Base-by-base conservation (phyloP, 176 grass and related monocot genomes). In the Alloteropsis semialata region DNA sequence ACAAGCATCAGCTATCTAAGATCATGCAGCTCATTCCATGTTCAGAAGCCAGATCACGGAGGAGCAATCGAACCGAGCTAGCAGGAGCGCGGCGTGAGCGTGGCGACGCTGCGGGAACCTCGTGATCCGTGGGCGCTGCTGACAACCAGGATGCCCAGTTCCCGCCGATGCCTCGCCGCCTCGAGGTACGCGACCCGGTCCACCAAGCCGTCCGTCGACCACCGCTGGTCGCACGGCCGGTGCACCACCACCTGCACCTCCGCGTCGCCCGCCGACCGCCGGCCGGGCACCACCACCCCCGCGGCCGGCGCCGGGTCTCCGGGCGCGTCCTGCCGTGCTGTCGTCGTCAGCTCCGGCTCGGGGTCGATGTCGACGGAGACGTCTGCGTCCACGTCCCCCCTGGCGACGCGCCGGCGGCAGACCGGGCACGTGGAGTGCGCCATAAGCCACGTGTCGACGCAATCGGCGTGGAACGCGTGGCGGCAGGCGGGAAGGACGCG, bases 401-500 rank as follows among this genome's bases (percentile, higher is more conserved):
- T 34, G 10, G 33, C 65, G 70, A 84, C 84, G 43, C 71, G 78
- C 5, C 67, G 65, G 42, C 84, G 87, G 70, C 91, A 92, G 6
- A 89, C 44, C 1, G 84, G 90, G 87, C 87, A 92, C 18, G 72
- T 76, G 8, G 84, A 65, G 51, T 64, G 80, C 75, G 55, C 60
- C 54, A 44, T 14, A 24, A 92, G 76, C 91, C 91, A 89, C 54
- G 27, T 54, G 65, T 89, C 91, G 63, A 92, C 48, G 71, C 91
- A 92, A 13, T 50, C 84, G 24, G 72, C 67, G 80, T 92, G 91
- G 84, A 87, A 89, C 69, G 43, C 62, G 70, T 92, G 91, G 8
- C 21, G 46, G 84, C 87, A 92, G 44, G 25, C 24, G 4, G 91
- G 84, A 55, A 92, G 64, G 29, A 89, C 87, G 21, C 90, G 84